These are phyloP conservation scores for Orychophragmus violaceus DNA, from an alignment of 345 rosid genomes.

Conservation along the genomic window DNA sequence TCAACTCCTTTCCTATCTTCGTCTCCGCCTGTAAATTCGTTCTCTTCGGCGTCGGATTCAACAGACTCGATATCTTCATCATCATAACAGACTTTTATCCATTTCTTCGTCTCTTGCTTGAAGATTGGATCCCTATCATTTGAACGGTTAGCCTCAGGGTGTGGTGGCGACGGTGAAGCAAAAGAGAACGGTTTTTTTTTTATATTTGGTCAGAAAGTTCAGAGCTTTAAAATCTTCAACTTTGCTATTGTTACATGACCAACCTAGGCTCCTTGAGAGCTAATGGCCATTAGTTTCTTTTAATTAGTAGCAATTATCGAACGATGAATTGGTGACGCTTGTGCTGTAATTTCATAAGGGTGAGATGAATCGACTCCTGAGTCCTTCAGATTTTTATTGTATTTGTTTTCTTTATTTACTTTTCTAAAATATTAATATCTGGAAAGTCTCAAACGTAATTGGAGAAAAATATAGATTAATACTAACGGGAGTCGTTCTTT, in stretches of 20 bases:
- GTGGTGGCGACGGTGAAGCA: constrained; percentile 28
- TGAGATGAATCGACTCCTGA: too few relatives aligned
- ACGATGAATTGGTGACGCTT: too few relatives aligned
- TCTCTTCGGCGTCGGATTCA: constrained; percentile 47
- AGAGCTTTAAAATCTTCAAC: constrained; percentile 8
- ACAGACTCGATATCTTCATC: constrained; percentile 62
- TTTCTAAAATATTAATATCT: too few relatives aligned
- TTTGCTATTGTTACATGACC: background rate
- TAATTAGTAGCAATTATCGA: too few relatives aligned
- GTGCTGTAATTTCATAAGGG: too few relatives aligned
- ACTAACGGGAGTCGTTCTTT: too few relatives aligned
- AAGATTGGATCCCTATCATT: constrained; percentile 46
- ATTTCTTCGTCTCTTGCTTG: constrained; percentile 38
- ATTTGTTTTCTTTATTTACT: too few relatives aligned
- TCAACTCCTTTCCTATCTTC: constrained; percentile 22
- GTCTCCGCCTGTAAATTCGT: constrained; percentile 19
- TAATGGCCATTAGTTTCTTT: too few relatives aligned
- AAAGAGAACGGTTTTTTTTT: background rate
- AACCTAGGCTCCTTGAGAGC: too few relatives aligned
- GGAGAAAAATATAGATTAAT: too few relatives aligned
- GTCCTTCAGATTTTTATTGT: too few relatives aligned
- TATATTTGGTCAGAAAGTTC: constrained; percentile 27
- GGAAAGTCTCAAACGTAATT: too few relatives aligned
- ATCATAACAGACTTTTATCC: constrained; percentile 43
- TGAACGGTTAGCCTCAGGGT: constrained; percentile 25